Base-by-base conservation (phyloP, 345 rosid species). In the Camelina hispida region DNA sequence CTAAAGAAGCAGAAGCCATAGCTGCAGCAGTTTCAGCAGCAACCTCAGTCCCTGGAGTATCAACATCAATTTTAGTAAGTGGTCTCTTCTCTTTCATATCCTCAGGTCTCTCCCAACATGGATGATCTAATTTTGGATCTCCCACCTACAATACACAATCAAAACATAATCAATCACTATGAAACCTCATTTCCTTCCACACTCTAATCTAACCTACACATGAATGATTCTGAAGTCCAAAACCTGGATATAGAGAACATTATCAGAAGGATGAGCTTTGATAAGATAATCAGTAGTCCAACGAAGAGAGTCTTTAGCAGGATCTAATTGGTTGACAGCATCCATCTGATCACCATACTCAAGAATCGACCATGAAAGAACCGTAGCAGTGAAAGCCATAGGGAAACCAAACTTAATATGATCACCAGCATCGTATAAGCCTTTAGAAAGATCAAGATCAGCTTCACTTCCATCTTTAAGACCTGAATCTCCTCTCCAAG, bases 21-120 rank as follows among this genome's bases (percentile, higher is more conserved):
- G 98, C 99, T 25, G 98, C 99, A 13, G 99, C 98, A 62, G 97
- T 88, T 79, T 96, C 98, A 17, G 98, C 99, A 54, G 98, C 99
- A 83, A 92, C 98, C 28, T 95, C 99, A 0, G 94, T 74, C 66
- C 99, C 99, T 1, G 97, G 96, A 79, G 63, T 67, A 10, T 96
- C 78, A 28, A 75, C 53, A 65, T 92, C 89, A 61, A 95, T 84
- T 79, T 85, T 88, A 37, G 80, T 78, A 10, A 89, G 84, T 3
- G 99, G 97, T 79, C 99, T 87, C 82, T 87, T 80, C 87, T 76
- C 89, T 0, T 77, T 82, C 98, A 95, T 95, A 0, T 54, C 67
- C 78, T 95, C 99, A 1, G 99, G 99, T 79, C 96, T 95, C 18
- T 90, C 88, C 99, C 99, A 95, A 63, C 99, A 95, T 9, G 69